phyloP scores from a whole-genome alignment of 805 yeast genomes.

The Monosporozyma unispora region DNA sequence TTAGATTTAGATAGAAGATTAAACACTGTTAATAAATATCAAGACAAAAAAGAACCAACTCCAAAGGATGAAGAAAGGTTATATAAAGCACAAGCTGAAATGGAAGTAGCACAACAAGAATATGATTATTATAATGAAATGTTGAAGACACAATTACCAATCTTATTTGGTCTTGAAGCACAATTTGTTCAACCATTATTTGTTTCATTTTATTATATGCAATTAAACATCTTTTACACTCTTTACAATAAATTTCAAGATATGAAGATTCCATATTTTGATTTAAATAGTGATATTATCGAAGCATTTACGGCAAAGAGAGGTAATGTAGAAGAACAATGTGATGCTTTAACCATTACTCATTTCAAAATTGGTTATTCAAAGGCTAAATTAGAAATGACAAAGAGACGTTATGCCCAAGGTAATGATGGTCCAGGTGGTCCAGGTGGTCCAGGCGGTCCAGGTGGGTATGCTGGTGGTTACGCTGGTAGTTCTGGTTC shows the following conservation, averaged over 20 bases:
- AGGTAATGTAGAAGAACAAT: conserved; percentile 82
- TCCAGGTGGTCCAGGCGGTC: conserved; percentile 6
- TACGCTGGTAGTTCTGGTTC: neutral
- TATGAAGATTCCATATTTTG: conserved; percentile 94
- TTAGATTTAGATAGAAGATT: conserved; percentile 85
- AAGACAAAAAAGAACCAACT: conserved; percentile 72
- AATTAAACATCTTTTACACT: conserved; percentile 91
- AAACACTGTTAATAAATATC: conserved; percentile 59
- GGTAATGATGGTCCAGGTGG: conserved; percentile 21
- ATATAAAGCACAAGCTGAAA: conserved; percentile 83
- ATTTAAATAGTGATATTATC: conserved; percentile 71
- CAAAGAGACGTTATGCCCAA: conserved; percentile 61
- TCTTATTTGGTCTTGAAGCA: conserved; percentile 78
- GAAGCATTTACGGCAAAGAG: conserved; percentile 73
- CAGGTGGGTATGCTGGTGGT: neutral
- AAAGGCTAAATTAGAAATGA: conserved; percentile 71
- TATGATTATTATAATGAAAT: conserved; percentile 92
- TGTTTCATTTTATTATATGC: conserved; percentile 94
- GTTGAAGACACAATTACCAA: conserved; percentile 84
- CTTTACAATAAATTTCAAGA: conserved; percentile 86
- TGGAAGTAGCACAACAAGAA: conserved; percentile 88
- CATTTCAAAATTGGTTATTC: conserved; percentile 88
- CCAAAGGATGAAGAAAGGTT: conserved; percentile 86
- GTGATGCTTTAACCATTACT: conserved; percentile 84
- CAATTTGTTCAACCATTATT: conserved; percentile 90